A percentile compares a stretch with the other conserved stretches of the same genome.
phyloP scores from a whole-genome alignment of 148 eudicot genomes.

The Rhododendron molle region DNA sequence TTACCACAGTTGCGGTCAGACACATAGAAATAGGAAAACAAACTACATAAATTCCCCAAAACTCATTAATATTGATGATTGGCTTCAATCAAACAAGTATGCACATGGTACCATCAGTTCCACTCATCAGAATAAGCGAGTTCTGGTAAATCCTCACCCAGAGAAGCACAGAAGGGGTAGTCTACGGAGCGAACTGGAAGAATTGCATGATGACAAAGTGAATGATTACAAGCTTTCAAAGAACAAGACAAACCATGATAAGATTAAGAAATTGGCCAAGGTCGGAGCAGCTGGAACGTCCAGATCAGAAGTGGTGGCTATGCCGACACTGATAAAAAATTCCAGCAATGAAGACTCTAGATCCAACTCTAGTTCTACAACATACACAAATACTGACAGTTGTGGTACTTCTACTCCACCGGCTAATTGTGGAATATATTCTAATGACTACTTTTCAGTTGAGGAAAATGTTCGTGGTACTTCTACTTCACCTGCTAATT shows the following conservation, averaged over 20 bases:
- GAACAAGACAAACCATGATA: background rate
- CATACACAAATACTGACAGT: background rate
- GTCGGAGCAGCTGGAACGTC: conserved; percentile 3
- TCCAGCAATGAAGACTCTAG: background rate
- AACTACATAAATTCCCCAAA: conserved; percentile 7
- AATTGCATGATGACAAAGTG: background rate
- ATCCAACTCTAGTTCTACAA: background rate
- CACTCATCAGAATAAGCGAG: background rate
- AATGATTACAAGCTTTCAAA: background rate
- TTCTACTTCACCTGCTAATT: background rate
- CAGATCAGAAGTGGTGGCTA: background rate
- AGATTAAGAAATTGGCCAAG: background rate
- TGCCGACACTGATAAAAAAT: background rate
- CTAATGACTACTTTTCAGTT: conserved; percentile 1
- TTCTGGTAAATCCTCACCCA: conserved; percentile 14
- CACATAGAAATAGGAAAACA: background rate
- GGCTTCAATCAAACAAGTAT: conserved; percentile 9
- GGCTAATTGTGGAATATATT: background rate
- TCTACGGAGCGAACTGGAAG: background rate
- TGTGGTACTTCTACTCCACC: conserved; percentile 8
- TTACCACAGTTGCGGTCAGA: background rate
- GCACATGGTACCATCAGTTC: background rate
- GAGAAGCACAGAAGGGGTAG: conserved; percentile 4
- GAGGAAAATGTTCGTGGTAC: background rate
- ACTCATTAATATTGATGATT: conserved; percentile 4